Evolutionary conservation across 805 yeast genomes (phyloP), one percentile per base, ranked within the genome.

Genomic region (Wickerhamomyces ciferrii): DNA sequence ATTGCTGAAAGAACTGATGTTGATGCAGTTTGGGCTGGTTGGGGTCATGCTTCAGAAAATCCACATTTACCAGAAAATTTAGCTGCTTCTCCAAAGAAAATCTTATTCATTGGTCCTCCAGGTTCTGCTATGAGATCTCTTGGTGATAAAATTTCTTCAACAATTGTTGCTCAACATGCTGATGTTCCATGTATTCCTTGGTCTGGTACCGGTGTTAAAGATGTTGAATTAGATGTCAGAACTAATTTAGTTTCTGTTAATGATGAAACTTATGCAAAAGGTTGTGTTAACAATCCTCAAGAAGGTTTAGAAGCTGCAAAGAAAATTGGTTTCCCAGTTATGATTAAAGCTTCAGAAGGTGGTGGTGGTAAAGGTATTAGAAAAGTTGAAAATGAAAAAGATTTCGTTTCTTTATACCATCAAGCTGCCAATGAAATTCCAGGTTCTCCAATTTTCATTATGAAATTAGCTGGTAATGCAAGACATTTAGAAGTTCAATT

Each of bases 351-450:
- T 43, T 90, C 97, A 48, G 99, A 94, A 81, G 99, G 99, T 76
- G 99, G 99, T 70, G 99, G 99, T 73, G 99, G 99, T 76, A 94
- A 94, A 72, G 99, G 99, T 79, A 94, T 94, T 68, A 85, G 99
- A 75, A 90, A 90, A 70, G 98, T 90, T 53, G 96, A 87, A 47
- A 65, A 75, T 52, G 96, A 86, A 67, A 83, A 81, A 53, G 87
- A 90, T 59, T 94, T 94, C 55, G 61, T 75, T 38, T 52, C 87
- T 24, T 70, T 87, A 52, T 94, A 92, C 66, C 82, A 83, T 56
- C 99, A 94, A 74, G 99, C 97, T 41, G 88, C 96, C 44, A 87
- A 87, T 59, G 99, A 94, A 74, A 92, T 94, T 45, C 99, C 99
- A 24, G 99, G 99, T 53, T 94, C 98, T 48, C 99, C 99, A 43